Base-by-base conservation (phyloP, 345 rosid species). In the Linum tenue region DNA sequence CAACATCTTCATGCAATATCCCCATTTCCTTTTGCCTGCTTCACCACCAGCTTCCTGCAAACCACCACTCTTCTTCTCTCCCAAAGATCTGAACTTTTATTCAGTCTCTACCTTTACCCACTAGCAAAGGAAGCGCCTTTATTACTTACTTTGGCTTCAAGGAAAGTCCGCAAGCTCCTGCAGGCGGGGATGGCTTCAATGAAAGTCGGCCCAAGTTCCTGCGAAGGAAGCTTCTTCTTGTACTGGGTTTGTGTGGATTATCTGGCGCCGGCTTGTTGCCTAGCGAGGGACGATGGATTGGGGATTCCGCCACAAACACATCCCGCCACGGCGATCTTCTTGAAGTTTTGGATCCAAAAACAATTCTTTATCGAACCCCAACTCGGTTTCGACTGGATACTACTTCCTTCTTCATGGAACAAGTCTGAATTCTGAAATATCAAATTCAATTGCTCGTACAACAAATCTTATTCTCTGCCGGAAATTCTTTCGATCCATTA, bases 1-100 rank as follows among this genome's bases (percentile, higher is more conserved):
- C 89, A 42, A 75, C 73, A 70, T 86, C 89, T 65, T 84, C 85
- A 41, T 74, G 36, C 76, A 79, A 57, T 31, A 84, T 68, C 59
- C 83, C 87, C 92, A 84, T 86, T 69, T 56, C 62, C 16, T 41
- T 3, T 48, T 65, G 51, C 38, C 37, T n/a, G 22, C 17, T 67
- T 22, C 1, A 14, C 36, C 37, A 7, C 8, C 31, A n/a, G 31
- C 22, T 16, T 8, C 36, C 31, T 43, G 58, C 8, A 15, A 4
- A 3, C 59, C 38, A 5, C 5, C 48, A 55, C 70, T 31, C 67
- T 61, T 39, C 16, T 35, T 9, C 17, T 17, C 14, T 56, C 35
- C 56, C n/a, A 35, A 39, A 4, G 51, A 4, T 44, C 51, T 44
- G 2, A 44, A 44, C 51, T 7, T 44, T 44, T 44, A 7, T 8